phyloP scores from a whole-genome alignment of 2,329 filamentous ascomycete genomes.

The Talaromyces sp. region DNA sequence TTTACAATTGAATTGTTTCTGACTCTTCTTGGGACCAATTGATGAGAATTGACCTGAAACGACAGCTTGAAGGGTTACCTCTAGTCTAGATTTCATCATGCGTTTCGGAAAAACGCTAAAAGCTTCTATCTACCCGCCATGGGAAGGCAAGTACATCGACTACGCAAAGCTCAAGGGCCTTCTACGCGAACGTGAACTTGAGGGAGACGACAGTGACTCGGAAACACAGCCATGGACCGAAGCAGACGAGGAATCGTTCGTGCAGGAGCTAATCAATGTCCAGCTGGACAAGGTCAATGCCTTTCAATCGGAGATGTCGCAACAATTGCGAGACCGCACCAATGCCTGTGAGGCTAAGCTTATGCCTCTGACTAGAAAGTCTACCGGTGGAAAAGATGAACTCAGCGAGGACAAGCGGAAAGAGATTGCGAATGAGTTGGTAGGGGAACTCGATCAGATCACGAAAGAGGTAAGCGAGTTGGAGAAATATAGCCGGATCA shows the following conservation, averaged over 20 bases:
- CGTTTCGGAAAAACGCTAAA: constrained; percentile 88
- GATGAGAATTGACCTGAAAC: background rate
- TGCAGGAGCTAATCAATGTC: constrained; percentile 89
- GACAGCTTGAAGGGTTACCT: background rate
- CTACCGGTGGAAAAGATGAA: constrained; percentile 33
- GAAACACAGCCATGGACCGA: constrained; percentile 74
- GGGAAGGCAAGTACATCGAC: constrained; percentile 93
- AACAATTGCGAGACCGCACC: constrained; percentile 76
- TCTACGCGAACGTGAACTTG: constrained; percentile 69
- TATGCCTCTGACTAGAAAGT: constrained; percentile 52
- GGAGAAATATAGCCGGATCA: constrained; percentile 91
- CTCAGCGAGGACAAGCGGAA: constrained; percentile 40
- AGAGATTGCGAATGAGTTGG: constrained; percentile 64
- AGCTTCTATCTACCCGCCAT: constrained; percentile 75
- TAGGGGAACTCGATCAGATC: constrained; percentile 78
- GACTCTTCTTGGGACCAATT: background rate
- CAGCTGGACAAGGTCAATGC: constrained; percentile 91
- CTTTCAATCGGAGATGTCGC: constrained; percentile 80
- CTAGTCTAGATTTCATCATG: constrained; percentile 54
- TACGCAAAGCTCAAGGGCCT: constrained; percentile 90
- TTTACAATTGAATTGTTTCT: background rate
- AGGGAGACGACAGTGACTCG: constrained; percentile 49
- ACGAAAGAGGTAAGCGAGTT: constrained; percentile 89
- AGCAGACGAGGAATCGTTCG: constrained; percentile 88
- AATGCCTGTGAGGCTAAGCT: constrained; percentile 65